Conservation (phyloP, 345 rosid genomes). For the Toxicodendron radicans region DNA sequence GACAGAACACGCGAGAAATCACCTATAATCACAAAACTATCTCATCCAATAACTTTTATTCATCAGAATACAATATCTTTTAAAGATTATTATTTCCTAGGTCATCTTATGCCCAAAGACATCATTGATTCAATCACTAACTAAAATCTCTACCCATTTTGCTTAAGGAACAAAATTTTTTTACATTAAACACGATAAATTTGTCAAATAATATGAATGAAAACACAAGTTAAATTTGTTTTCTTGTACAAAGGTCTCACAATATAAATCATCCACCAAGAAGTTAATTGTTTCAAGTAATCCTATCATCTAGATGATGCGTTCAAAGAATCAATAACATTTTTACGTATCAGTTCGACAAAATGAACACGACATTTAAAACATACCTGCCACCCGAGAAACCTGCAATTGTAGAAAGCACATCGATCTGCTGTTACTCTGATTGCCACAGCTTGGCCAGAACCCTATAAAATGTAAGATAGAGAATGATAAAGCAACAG, state of each 20-base stretch:
- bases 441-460: slow-evolving; percentile 96
- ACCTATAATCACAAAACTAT: not conserved
- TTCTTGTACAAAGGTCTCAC: not conserved
- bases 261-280: not conserved
- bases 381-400: slow-evolving; percentile 96
- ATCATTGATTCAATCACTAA: not conserved
- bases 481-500: too few relatives aligned
- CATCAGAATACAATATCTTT: not conserved
- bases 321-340: not conserved
- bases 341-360: not conserved
- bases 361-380: not conserved
- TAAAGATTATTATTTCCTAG: not conserved
- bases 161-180: not conserved
- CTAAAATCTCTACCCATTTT: not conserved
- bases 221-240: not conserved
- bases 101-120: not conserved
- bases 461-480: slow-evolving; percentile 48
- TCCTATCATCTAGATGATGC: not conserved
- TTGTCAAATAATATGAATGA: not conserved
- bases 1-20: not conserved
- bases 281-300: not conserved
- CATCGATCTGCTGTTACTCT: slow-evolving; percentile 95
- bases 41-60: not conserved
- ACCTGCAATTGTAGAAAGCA: slow-evolving; percentile 91
- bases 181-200: not conserved